Percentiles rank a stretch among this genome's conserved stretches.
These are phyloP conservation scores for Phytophthora capsici DNA, from an alignment of 352 stramenopile species.

Conservation along the genomic window DNA sequence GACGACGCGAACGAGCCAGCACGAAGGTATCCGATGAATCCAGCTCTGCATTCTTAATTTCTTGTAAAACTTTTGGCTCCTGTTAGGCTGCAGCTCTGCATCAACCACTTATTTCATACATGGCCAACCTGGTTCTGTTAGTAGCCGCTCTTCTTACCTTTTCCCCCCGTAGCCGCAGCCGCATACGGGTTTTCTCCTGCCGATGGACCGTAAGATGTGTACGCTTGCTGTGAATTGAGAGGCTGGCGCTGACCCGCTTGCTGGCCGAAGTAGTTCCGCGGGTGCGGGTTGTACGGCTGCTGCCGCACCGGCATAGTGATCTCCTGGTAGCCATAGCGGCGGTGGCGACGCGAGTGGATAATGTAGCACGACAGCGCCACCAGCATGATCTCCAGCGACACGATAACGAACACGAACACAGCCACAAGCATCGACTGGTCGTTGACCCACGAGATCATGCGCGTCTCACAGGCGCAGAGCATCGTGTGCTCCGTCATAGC, in stretches of 20 bases:
- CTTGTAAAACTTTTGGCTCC: conserved; percentile 35
- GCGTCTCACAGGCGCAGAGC: conserved; percentile 83
- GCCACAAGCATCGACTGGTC: conserved; percentile 80
- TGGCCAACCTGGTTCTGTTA: conserved; percentile 8
- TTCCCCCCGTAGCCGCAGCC: conserved; percentile 31
- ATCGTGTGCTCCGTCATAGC: conserved; percentile 80
- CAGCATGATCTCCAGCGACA: conserved; percentile 81
- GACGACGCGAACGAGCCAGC: no score
- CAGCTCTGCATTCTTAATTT: conserved; percentile 19
- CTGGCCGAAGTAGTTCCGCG: conserved; percentile 75
- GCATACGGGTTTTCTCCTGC: conserved; percentile 43
- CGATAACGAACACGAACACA: conserved; percentile 82
- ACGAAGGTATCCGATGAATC: conserved; percentile 3
- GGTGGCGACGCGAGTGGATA: conserved; percentile 73
- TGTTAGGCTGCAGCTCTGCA: conserved; percentile 7
- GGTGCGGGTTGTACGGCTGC: conserved; percentile 82
- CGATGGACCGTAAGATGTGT: conserved; percentile 37
- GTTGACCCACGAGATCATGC: conserved; percentile 83
- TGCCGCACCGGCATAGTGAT: conserved; percentile 86
- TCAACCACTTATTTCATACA: conserved; percentile 35
- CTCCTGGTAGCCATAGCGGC: conserved; percentile 81
- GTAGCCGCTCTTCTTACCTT: conserved; percentile 30
- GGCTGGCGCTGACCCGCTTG: conserved; percentile 42
- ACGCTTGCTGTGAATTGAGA: conserved; percentile 48
- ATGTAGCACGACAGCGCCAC: conserved; percentile 86